Percentiles rank a stretch among this genome's conserved stretches.
Conservation (phyloP, 2,329 filamentous ascomycete genomes). For the Penicillium decumbens region DNA sequence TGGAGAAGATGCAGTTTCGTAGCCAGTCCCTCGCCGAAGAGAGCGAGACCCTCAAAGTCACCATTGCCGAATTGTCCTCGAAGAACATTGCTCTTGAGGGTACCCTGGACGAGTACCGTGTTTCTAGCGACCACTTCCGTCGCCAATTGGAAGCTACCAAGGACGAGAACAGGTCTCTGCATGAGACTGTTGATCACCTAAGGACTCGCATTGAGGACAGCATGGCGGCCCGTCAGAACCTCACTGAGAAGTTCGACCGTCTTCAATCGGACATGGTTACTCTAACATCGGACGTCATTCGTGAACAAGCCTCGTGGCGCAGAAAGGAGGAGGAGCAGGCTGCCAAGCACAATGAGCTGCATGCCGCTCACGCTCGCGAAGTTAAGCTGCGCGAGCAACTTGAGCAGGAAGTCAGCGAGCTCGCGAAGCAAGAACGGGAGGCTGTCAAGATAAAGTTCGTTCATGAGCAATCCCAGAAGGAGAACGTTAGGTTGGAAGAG, state of each 20-base stretch:
- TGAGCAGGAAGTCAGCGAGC: slow-evolving; percentile 55
- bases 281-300: slow-evolving; percentile 72
- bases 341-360: slow-evolving; percentile 52
- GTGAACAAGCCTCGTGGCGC: slow-evolving; percentile 74
- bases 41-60: slow-evolving; percentile 54
- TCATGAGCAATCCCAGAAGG: slow-evolving; percentile 59
- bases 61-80: slow-evolving; percentile 50
- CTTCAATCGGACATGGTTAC: slow-evolving; percentile 82
- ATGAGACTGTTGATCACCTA: slow-evolving; percentile 67
- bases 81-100: slow-evolving; percentile 59
- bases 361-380: slow-evolving; percentile 62
- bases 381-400: slow-evolving; percentile 59
- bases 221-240: slow-evolving; percentile 73
- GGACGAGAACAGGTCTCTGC: slow-evolving; percentile 66
- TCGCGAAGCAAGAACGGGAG: slow-evolving; percentile 68
- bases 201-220: slow-evolving; percentile 79
- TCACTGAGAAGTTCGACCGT: slow-evolving; percentile 76
- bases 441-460: slow-evolving; percentile 74
- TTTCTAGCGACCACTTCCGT: slow-evolving; percentile 56
- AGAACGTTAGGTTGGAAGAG: slow-evolving; percentile 61
- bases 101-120: slow-evolving; percentile 61
- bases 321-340: slow-evolving; percentile 60
- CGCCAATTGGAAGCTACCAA: slow-evolving; percentile 49
- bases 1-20: slow-evolving; percentile 61
- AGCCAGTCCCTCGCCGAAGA: slow-evolving; percentile 64